These are phyloP conservation scores for Prunus padus DNA, from an alignment of 306 rosid genomes.

Conservation along the genomic window DNA sequence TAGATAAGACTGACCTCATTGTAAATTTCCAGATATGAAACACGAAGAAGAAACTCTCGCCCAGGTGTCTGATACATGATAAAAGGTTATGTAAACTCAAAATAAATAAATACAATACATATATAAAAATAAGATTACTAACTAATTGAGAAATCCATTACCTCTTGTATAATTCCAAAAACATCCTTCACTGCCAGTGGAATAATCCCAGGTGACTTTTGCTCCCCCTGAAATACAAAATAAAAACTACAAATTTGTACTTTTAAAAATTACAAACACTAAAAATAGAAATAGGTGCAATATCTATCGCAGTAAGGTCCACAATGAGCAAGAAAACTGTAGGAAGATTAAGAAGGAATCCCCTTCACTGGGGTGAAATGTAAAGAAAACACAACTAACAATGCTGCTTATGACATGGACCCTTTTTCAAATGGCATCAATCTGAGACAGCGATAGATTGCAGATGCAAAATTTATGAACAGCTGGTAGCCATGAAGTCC, in stretches of 20 bases:
- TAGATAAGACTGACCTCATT: slow-evolving; percentile 65
- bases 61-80: slow-evolving; percentile 64
- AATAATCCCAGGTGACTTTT: slow-evolving; percentile 90
- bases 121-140: background rate
- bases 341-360: background rate
- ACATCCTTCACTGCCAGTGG: slow-evolving; percentile 90
- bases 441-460: background rate
- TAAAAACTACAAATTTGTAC: background rate
- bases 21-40: slow-evolving; percentile 86
- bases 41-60: slow-evolving; percentile 81
- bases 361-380: background rate
- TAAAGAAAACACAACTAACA: background rate
- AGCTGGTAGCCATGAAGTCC: background rate
- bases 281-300: background rate
- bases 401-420: background rate
- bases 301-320: background rate
- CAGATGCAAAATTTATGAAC: background rate
- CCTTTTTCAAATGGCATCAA: background rate
- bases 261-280: slow-evolving; percentile 14
- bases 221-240: slow-evolving; percentile 68
- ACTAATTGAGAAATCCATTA: slow-evolving; percentile 24
- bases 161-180: slow-evolving; percentile 87
- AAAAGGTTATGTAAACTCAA: slow-evolving; percentile 18
- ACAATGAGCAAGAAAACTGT: background rate
- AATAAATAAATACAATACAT: background rate